Evolutionary conservation across 1,284 basidiomycete species (phyloP), one percentile per base, ranked within the genome.

Genomic region (Irpex sp.): DNA sequence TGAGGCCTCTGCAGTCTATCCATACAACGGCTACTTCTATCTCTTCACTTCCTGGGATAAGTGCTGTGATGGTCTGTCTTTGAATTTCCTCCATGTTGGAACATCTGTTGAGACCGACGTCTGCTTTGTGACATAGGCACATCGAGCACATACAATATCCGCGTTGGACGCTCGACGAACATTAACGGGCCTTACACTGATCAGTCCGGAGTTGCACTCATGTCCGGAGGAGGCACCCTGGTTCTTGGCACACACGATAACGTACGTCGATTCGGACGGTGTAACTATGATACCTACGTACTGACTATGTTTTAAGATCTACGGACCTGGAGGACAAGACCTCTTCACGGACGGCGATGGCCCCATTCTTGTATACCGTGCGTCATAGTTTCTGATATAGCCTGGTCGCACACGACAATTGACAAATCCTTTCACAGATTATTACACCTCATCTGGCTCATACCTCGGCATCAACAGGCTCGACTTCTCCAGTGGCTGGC

Each of bases 11-110:
- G 72, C 71, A 33, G 74, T 84, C 48, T 82, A 71, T 72, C 77
- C 82, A 65, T 67, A 72, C 62, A 75, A 75, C 23, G 74, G 65
- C 51, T 84, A 74, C 67, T 85, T 77, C 69, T 86, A 86, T 65
- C 74, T 86, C 28, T 86, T 85, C 71, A 78, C 78, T 0, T 80
- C 78, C 14, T 85, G 82, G 82, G 84, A 84, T 65, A 73, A 72
- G 1, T 85, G 84, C 71, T 86, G 84, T 71, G 51, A 69, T 33
- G 48, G 48, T 51, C 28, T 7, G 28, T 33, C 7, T 7, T 7
- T 33, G 6, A 7, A 7, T 33, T 33, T 33, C 2, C 28, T 33
- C 6, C 28, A 33, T 33, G 28, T 33, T 33, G 28, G 7, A 33
- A 33, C 6, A 7, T 7, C 28, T 33, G 5, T 33, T 51, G 18